Percentiles rank a stretch among this genome's conserved stretches.
These are phyloP conservation scores for Rhamnella rubrinervis DNA, from an alignment of 331 rosid genomes.

Conservation along the genomic window DNA sequence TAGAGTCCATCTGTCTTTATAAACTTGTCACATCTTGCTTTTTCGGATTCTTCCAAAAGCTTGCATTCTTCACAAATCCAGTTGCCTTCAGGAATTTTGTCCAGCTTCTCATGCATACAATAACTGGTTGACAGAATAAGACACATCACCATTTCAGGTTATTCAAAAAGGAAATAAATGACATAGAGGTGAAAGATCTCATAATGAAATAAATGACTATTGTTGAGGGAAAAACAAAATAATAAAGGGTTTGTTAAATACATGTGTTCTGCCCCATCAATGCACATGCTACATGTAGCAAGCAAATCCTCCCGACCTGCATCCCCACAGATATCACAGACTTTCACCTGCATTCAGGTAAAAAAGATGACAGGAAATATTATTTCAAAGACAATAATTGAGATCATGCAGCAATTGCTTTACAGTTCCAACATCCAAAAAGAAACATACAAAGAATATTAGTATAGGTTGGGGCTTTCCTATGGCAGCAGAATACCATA, in stretches of 20 bases:
- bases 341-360: constrained; percentile 24
- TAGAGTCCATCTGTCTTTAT: constrained; percentile 3
- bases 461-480: too few species aligned
- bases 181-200: not conserved
- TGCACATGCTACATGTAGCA: constrained; percentile 32
- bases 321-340: constrained; percentile 44
- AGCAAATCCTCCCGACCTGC: constrained; percentile 17
- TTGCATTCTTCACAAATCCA: constrained; percentile 44
- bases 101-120: constrained; percentile 28
- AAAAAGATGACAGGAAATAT: not conserved
- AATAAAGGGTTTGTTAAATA: constrained; percentile 13
- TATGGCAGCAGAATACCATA: too few species aligned
- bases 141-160: constrained; percentile 12
- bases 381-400: not conserved
- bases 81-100: constrained; percentile 18
- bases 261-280: constrained; percentile 45
- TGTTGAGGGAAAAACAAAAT: not conserved
- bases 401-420: not conserved
- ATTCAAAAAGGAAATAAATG: not conserved
- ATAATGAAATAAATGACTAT: not conserved
- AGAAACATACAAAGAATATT: too few species aligned
- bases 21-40: constrained; percentile 15
- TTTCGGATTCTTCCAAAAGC: constrained; percentile 12
- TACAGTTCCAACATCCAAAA: too few species aligned
- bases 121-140: constrained; percentile 31